These are phyloP conservation scores for Cerioporus squamosus DNA, from an alignment of 1,284 basidiomycete species.

Conservation along the genomic window DNA sequence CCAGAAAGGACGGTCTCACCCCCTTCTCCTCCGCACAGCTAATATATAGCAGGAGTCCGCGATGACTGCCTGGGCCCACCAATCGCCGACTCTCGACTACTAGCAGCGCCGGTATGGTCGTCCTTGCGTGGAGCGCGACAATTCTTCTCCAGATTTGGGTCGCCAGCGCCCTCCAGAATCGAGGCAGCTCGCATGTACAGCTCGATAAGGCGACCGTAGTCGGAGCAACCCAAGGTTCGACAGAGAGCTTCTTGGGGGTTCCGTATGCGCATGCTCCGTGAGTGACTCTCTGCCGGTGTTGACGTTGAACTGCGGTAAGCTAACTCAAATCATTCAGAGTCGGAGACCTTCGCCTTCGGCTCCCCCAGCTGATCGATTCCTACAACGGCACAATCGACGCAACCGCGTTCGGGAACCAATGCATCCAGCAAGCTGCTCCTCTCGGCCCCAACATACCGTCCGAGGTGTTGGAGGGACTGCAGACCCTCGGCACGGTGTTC, in stretches of 20 bases:
- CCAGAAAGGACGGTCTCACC: too few relatives aligned
- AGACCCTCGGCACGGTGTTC: slow-evolving; percentile 4
- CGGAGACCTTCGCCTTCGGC: slow-evolving; percentile 41
- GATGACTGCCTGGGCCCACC: too few relatives aligned
- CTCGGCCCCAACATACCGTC: neutral
- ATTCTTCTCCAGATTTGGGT: too few relatives aligned
- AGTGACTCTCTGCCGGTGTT: neutral
- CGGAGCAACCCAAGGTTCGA: slow-evolving; percentile 10
- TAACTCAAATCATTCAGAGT: slow-evolving; percentile 32
- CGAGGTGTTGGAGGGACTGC: neutral
- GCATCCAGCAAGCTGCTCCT: slow-evolving; percentile 10
- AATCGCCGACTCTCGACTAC: too few relatives aligned
- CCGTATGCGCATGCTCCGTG: slow-evolving; percentile 44
- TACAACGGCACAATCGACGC: slow-evolving; percentile 18
- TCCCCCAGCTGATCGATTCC: slow-evolving; percentile 3
- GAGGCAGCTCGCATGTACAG: neutral
- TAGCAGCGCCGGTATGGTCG: too few relatives aligned
- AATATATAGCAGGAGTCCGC: too few relatives aligned
- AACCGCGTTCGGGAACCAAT: slow-evolving; percentile 14
- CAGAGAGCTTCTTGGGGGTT: slow-evolving; percentile 52
- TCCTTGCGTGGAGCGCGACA: too few relatives aligned
- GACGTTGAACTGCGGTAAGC: too few relatives aligned
- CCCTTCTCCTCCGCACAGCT: too few relatives aligned
- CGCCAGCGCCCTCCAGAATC: too few relatives aligned
- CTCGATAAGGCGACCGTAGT: slow-evolving; percentile 3